phyloP scores from a whole-genome alignment of 345 rosid genomes.

The Citrus trifoliata region DNA sequence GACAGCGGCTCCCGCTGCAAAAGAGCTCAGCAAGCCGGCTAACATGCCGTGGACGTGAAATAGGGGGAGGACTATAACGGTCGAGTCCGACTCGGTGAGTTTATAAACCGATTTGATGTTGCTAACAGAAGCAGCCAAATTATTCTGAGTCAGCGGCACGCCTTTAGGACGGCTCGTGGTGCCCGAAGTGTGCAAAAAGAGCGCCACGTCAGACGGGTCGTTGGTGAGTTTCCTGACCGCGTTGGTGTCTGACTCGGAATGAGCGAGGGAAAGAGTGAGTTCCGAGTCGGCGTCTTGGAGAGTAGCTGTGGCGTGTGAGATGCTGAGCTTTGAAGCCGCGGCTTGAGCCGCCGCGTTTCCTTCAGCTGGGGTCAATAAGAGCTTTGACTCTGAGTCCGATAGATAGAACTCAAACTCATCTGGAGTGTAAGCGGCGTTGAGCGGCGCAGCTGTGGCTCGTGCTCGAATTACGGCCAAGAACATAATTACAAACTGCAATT shows the following conservation, averaged over 20 bases:
- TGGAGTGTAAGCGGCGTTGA: conserved; percentile 60
- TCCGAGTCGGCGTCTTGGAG: conserved; percentile 27
- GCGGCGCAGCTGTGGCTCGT: conserved; percentile 67
- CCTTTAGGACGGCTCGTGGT: conserved; percentile 83
- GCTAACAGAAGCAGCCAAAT: conserved; percentile 47
- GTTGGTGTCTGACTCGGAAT: conserved; percentile 17
- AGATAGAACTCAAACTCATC: conserved; percentile 76
- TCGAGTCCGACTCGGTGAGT: conserved; percentile 70
- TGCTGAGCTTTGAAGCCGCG: conserved; percentile 58
- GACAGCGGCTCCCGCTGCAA: conserved; percentile 74
- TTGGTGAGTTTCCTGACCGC: conserved; percentile 28
- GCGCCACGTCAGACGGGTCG: conserved; percentile 58
- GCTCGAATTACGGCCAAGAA: conserved; percentile 47
- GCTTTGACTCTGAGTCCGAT: conserved; percentile 68
- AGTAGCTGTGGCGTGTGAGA: conserved; percentile 45
- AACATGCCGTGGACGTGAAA: conserved; percentile 87
- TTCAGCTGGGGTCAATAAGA: conserved; percentile 42
- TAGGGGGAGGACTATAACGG: conserved; percentile 73
- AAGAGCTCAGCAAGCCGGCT: conserved; percentile 73
- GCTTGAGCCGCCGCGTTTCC: conserved; percentile 52
- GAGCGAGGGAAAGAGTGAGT: conserved; percentile 28
- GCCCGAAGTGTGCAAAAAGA: conserved; percentile 74
- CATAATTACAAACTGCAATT: conserved; percentile 24
- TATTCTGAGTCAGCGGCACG: conserved; percentile 67
- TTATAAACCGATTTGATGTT: conserved; percentile 67